These are phyloP conservation scores for Aspergillus phoenicis DNA, from an alignment of 2,329 filamentous ascomycete genomes.

Conservation along the genomic window DNA sequence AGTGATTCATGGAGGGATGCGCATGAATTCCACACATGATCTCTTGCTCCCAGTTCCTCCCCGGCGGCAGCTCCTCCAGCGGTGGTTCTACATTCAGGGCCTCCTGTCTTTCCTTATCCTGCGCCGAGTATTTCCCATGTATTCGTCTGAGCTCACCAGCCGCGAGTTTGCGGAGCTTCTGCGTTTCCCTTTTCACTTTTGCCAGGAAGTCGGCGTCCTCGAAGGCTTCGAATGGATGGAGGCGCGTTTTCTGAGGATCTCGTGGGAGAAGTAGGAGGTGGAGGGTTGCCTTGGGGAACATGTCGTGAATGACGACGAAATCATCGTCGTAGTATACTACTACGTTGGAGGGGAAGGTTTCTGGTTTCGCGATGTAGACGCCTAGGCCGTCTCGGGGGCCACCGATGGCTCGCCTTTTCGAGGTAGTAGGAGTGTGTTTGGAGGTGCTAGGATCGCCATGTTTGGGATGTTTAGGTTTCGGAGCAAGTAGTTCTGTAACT, in stretches of 20 bases:
- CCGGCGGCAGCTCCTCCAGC: conserved; percentile 61
- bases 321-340: conserved; percentile 69
- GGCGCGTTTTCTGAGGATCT: conserved; percentile 58
- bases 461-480: conserved; percentile 48
- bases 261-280: conserved; percentile 89
- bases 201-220: conserved; percentile 69
- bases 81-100: conserved; percentile 62
- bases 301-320: conserved; percentile 78
- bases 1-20: conserved; percentile 84
- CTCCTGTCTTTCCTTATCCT: conserved; percentile 65
- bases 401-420: conserved; percentile 37
- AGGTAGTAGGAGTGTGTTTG: conserved; percentile 3
- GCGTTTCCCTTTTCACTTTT: conserved; percentile 63
- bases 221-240: conserved; percentile 78
- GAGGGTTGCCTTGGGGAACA: conserved; percentile 80
- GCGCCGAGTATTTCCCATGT: conserved; percentile 64
- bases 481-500: conserved; percentile 60
- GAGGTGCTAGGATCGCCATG: conserved; percentile 7
- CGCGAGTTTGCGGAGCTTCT: conserved; percentile 64
- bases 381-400: conserved; percentile 64
- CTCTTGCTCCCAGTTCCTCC: conserved; percentile 76
- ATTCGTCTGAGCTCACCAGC: conserved; percentile 73
- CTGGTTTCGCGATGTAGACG: conserved; percentile 66
- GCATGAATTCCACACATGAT: conserved; percentile 81
- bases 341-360: conserved; percentile 58